Percentiles rank a stretch among this genome's conserved stretches.
Evolutionary conservation across 768 basidiomycete species (phyloP).

Genomic region (Pleurotus ostreatus): DNA sequence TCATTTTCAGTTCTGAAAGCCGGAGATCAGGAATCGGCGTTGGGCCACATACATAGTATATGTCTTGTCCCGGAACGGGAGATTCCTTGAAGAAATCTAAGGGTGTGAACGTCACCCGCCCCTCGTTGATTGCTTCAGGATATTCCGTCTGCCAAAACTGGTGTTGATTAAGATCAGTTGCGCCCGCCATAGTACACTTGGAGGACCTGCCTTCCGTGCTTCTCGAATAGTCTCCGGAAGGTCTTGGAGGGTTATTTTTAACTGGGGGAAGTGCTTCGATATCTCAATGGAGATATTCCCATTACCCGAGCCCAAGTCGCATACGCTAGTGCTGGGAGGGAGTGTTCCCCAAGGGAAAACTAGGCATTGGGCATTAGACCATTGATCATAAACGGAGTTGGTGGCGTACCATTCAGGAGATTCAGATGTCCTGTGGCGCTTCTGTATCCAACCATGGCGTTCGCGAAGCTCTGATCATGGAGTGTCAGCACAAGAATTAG

Average conservation of each 20-base stretch:
- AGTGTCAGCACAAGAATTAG: too few relatives aligned
- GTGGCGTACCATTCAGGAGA: not conserved
- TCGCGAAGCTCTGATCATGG: not conserved
- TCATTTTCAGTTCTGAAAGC: too few relatives aligned
- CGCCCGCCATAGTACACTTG: not conserved
- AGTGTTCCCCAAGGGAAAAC: constrained; percentile 23
- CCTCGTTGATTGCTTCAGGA: constrained; percentile 9
- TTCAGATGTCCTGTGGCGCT: not conserved
- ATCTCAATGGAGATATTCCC: constrained; percentile 22
- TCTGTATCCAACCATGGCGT: constrained; percentile 3
- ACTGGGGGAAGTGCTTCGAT: constrained; percentile 19
- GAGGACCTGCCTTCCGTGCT: constrained; percentile 12
- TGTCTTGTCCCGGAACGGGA: constrained; percentile 9
- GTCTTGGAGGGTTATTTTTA: constrained; percentile 25
- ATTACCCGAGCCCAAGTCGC: constrained; percentile 29
- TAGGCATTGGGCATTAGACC: constrained; percentile 5
- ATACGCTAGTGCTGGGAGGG: constrained; percentile 18
- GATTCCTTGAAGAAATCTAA: constrained; percentile 14
- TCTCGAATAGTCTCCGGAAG: constrained; percentile 17
- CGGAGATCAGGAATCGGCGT: too few relatives aligned
- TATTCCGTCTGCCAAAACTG: constrained; percentile 14
- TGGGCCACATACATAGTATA: constrained; percentile 13
- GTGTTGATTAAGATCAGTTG: not conserved
- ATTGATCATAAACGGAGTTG: not conserved
- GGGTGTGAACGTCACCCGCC: constrained; percentile 12